These are phyloP conservation scores for Populus davidiana DNA, from an alignment of 345 rosid species.

Conservation along the genomic window DNA sequence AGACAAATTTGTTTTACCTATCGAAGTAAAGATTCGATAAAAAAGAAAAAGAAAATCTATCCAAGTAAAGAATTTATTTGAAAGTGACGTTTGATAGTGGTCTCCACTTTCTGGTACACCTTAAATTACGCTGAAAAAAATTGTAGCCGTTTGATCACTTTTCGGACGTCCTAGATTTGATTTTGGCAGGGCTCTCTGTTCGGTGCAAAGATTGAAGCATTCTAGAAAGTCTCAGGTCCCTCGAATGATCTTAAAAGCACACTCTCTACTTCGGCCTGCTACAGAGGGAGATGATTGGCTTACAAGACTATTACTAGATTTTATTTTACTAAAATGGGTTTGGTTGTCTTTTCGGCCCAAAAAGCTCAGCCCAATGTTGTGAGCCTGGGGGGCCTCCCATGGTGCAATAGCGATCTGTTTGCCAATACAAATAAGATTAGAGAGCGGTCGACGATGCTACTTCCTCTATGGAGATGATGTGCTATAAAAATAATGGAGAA, in stretches of 20 bases:
- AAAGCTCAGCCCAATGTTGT: neutral
- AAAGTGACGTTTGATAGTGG: neutral
- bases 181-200: neutral
- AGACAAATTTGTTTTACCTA: too few species aligned
- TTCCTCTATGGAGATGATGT: conserved; percentile 19
- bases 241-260: too few species aligned
- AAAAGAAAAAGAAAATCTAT: too few species aligned
- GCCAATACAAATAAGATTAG: neutral
- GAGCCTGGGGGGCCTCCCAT: neutral
- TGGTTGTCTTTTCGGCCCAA: too few species aligned
- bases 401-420: neutral
- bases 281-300: too few species aligned
- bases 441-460: neutral
- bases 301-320: too few species aligned
- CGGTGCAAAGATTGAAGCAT: too few species aligned
- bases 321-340: too few species aligned
- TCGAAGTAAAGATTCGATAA: too few species aligned
- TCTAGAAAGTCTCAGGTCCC: too few species aligned
- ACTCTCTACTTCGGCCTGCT: too few species aligned
- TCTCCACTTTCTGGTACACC: neutral
- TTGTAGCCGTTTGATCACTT: neutral
- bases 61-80: too few species aligned
- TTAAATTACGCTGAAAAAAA: neutral
- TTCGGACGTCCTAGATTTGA: neutral
- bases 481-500: conserved; percentile 11